A percentile compares a stretch with the other conserved stretches of the same genome.
These are phyloP conservation scores for Trametes sp. DNA, from an alignment of 1,284 basidiomycete species.

Conservation along the genomic window DNA sequence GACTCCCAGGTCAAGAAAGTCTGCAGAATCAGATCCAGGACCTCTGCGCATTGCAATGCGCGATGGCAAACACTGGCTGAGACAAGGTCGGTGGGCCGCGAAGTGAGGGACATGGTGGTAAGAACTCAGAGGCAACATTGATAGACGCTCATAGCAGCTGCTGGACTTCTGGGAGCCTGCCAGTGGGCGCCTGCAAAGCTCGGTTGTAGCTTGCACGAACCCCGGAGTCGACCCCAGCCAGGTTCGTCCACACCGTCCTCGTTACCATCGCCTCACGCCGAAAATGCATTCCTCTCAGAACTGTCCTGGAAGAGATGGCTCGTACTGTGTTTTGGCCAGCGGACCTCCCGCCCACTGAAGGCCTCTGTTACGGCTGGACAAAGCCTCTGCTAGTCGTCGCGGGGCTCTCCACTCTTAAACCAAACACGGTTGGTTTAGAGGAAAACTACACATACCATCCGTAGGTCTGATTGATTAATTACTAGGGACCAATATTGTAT, in stretches of 20 bases:
- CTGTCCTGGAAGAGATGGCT: neutral
- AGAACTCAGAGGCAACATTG: neutral
- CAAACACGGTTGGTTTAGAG: neutral
- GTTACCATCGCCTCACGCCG: too few species aligned
- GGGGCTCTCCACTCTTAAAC: constrained; percentile 25
- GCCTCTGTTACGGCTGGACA: constrained; percentile 38
- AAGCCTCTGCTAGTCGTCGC: constrained; percentile 34
- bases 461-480: neutral
- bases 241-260: too few species aligned
- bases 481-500: neutral
- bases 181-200: too few species aligned
- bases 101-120: neutral
- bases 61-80: neutral
- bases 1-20: neutral
- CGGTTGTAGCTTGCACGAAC: too few species aligned
- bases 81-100: neutral
- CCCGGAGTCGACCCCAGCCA: too few species aligned
- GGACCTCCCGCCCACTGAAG: constrained; percentile 19
- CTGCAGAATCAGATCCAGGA: neutral
- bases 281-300: too few species aligned
- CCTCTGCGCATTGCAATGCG: neutral
- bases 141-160: too few species aligned
- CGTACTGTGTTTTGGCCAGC: constrained; percentile 31
- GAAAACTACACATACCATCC: too few species aligned
- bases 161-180: too few species aligned